These are phyloP conservation scores for Thelephora aurantiotincta DNA, from an alignment of 768 basidiomycete species.

Conservation along the genomic window DNA sequence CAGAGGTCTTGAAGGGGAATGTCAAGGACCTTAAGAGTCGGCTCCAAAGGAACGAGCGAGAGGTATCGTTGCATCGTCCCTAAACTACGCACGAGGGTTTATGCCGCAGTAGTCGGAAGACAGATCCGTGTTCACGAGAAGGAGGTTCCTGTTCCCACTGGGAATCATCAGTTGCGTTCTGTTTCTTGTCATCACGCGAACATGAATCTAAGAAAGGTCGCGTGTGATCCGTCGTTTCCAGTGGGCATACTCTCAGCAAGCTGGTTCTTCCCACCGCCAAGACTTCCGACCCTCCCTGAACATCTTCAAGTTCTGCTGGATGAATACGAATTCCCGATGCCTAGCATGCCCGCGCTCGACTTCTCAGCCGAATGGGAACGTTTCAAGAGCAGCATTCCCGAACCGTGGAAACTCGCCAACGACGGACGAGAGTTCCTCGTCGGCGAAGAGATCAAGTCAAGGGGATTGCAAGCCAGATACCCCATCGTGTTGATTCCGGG, in stretches of 20 bases:
- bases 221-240: constrained; percentile 14
- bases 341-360: constrained; percentile 55
- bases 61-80: constrained; percentile 14
- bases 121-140: constrained; percentile 17
- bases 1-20: constrained; percentile 14
- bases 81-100: neutral
- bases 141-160: constrained; percentile 56
- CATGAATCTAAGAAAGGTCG: neutral
- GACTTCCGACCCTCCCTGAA: constrained; percentile 54
- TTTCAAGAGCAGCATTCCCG: constrained; percentile 55
- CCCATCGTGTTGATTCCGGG: constrained; percentile 85
- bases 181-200: constrained; percentile 15
- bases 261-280: constrained; percentile 48
- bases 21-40: constrained; percentile 6
- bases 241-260: constrained; percentile 57
- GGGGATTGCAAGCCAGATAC: constrained; percentile 53
- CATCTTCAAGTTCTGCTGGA: constrained; percentile 53
- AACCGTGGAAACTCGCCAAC: constrained; percentile 69
- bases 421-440: constrained; percentile 74
- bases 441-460: constrained; percentile 50
- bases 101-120: constrained; percentile 3
- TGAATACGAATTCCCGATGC: constrained; percentile 55
- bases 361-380: constrained; percentile 62
- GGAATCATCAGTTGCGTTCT: constrained; percentile 36
- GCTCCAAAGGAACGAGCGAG: neutral